Base-by-base conservation (phyloP, 2,329 filamentous ascomycete species). In the Aspergillus tanneri region DNA sequence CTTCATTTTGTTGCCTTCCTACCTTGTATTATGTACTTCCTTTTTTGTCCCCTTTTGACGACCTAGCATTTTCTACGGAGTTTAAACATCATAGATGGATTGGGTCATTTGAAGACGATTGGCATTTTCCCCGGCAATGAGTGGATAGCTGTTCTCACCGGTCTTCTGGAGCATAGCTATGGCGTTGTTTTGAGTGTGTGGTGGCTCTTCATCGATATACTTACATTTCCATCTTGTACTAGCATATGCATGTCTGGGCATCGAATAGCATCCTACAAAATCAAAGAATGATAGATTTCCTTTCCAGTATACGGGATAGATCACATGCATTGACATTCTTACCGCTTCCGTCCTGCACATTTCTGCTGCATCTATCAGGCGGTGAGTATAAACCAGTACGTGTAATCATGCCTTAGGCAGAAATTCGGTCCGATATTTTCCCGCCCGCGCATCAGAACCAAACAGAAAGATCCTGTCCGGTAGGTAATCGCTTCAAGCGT, bases 161-260 rank as follows among this genome's bases (percentile, higher is more conserved):
- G 34, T 46, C 43, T 22, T 36, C 6, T 28, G 46, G 42, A 48
- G 50, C 53, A 55, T 56, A 43, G 24, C 16, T 35, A 47, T 37
- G 55, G 51, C 49, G 53, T 55, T 52, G 21, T 51, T 47, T 22
- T 35, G 36, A 23, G 3, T n/a, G 23, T 21, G 16, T 43, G 46
- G 22, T 49, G 21, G 41, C 35, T 35, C 12, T 47, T 39, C 27
- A 21, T 35, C n/a, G n/a, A 35, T 47, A 34, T 35, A 25, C 24
- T 32, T 35, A 32, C n/a, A n/a, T 50, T 21, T 39, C 30, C 28
- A 35, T 37, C 28, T 40, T 51, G 35, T 38, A 34, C 37, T 52
- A 50, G 59, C 59, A 62, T 62, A 58, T 52, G 60, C 62, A 66
- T 64, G 47, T 40, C 39, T n/a, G 34, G 46, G 46, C 19, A 39